phyloP scores from a whole-genome alignment of 2,329 filamentous ascomycete species.

The Aspergillus cejpii region DNA sequence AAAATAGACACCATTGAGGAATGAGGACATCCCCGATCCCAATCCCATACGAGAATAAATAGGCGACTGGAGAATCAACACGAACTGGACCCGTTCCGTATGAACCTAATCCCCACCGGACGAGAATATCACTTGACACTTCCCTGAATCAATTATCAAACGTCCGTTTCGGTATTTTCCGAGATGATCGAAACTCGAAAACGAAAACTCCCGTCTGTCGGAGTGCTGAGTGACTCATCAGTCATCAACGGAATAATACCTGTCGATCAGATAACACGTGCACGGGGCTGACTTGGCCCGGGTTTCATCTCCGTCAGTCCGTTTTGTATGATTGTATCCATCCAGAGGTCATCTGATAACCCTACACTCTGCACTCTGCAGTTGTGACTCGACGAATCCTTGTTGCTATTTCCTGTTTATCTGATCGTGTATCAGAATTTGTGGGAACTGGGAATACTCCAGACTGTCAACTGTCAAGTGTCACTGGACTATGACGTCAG shows the following conservation, averaged over 20 bases:
- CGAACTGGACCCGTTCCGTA: background rate
- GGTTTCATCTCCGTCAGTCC: background rate
- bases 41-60: background rate
- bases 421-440: background rate
- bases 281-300: background rate
- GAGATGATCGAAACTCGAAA: background rate
- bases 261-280: background rate
- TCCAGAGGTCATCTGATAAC: background rate
- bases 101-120: background rate
- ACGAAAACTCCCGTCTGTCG: too few species aligned
- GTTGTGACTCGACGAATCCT: background rate
- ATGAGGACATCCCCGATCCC: background rate
- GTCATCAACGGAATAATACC: background rate
- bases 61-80: background rate
- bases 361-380: background rate
- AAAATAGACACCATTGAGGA: too few species aligned
- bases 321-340: background rate
- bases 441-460: too few species aligned
- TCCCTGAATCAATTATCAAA: too few species aligned
- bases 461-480: background rate
- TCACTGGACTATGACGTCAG: background rate
- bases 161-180: background rate
- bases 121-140: too few species aligned
- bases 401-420: background rate
- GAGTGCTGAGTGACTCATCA: background rate